Percentiles rank a stretch among this genome's conserved stretches.
Conservation (phyloP, 257 asterid genomes). For the Lavandula angustifolia region DNA sequence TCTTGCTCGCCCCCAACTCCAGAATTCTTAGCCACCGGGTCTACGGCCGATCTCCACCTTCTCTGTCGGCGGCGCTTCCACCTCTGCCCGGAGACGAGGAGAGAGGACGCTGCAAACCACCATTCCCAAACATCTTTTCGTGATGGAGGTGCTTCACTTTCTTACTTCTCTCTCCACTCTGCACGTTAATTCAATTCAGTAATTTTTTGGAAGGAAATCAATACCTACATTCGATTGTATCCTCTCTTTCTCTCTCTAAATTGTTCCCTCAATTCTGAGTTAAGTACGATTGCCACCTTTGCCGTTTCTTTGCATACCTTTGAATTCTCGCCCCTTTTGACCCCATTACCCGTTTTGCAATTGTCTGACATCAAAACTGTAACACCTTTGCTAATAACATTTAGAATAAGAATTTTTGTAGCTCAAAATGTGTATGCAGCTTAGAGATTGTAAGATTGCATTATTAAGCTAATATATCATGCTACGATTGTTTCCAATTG, state of each 20-base stretch:
- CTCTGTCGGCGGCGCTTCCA: slow-evolving; percentile 4
- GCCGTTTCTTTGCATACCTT: not conserved
- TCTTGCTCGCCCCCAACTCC: slow-evolving; percentile 24
- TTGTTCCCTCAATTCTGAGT: not conserved
- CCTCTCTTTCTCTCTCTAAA: no score
- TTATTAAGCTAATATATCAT: slow-evolving; percentile 14
- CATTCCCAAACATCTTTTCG: not conserved
- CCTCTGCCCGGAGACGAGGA: slow-evolving; percentile 15
- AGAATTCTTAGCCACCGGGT: slow-evolving; percentile 25
- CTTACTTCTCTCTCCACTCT: not conserved
- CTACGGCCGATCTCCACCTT: slow-evolving; percentile 23
- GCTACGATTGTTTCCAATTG: slow-evolving; percentile 12
- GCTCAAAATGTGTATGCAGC: slow-evolving; percentile 22
- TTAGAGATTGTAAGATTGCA: slow-evolving; percentile 4
- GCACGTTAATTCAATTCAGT: slow-evolving; percentile 9
- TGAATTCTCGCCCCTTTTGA: slow-evolving; percentile 12
- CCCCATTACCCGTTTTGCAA: no score
- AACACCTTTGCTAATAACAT: no score
- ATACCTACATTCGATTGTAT: no score
- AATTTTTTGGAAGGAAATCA: no score
- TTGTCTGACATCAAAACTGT: no score
- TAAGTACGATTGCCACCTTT: slow-evolving; percentile 5
- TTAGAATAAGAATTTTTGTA: not conserved
- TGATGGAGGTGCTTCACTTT: slow-evolving; percentile 23
- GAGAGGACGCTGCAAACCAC: slow-evolving; percentile 35